phyloP scores from a whole-genome alignment of 1,139 yeast species.

The Hansenula lynferdii region DNA sequence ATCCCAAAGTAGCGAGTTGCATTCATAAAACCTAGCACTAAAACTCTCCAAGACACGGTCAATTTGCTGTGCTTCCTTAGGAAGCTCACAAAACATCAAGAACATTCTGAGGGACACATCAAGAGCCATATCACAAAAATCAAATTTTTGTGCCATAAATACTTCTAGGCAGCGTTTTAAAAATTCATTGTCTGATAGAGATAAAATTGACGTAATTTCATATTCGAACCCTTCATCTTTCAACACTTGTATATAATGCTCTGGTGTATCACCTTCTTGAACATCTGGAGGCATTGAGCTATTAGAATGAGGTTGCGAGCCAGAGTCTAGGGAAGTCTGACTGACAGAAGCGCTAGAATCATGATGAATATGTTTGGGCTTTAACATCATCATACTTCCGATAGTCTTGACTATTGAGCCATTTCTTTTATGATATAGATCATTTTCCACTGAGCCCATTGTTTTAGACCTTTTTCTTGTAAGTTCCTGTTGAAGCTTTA shows the following conservation, averaged over 20 bases:
- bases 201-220: slow-evolving; percentile 33
- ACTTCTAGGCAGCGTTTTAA: slow-evolving; percentile 30
- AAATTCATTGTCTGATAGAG: slow-evolving; percentile 31
- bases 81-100: slow-evolving; percentile 49
- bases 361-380: slow-evolving; percentile 16
- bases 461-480: slow-evolving; percentile 20
- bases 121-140: slow-evolving; percentile 47
- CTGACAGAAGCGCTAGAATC: slow-evolving; percentile 5
- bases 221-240: slow-evolving; percentile 29
- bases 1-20: slow-evolving; percentile 24
- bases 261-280: slow-evolving; percentile 28
- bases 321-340: slow-evolving; percentile 10
- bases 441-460: slow-evolving; percentile 20
- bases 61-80: slow-evolving; percentile 67
- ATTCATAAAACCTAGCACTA: slow-evolving; percentile 38
- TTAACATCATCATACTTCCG: slow-evolving; percentile 29
- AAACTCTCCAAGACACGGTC: slow-evolving; percentile 57
- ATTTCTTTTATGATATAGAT: slow-evolving; percentile 24
- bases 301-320: slow-evolving; percentile 4
- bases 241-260: slow-evolving; percentile 30
- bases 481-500: slow-evolving; percentile 6
- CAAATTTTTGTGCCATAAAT: slow-evolving; percentile 36
- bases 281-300: slow-evolving; percentile 28
- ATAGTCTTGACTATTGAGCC: slow-evolving; percentile 31
- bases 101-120: slow-evolving; percentile 59